Evolutionary conservation across 106 monocot genomes (phyloP).

Genomic region (Hemerocallis citrina): DNA sequence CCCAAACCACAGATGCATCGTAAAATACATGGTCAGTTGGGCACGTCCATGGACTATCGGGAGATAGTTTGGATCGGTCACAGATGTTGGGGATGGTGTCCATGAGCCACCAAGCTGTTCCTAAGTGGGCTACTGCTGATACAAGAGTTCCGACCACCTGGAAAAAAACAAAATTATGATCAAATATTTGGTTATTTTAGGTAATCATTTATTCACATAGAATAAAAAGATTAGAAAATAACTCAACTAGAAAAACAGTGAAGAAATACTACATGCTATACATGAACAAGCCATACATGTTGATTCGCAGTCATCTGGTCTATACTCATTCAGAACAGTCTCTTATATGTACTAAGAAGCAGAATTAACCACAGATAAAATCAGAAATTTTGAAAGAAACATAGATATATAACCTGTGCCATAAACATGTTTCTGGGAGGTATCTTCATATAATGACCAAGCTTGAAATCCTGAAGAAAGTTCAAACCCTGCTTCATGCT

Average conservation of each 20-base stretch:
- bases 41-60: conserved; percentile 30
- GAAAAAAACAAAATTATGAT: neutral
- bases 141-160: conserved; percentile 30
- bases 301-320: too few relatives aligned
- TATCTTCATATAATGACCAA: conserved; percentile 52
- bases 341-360: neutral
- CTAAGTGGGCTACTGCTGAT: conserved; percentile 11
- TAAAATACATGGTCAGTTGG: conserved; percentile 25
- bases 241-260: too few relatives aligned
- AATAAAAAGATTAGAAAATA: too few relatives aligned
- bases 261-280: too few relatives aligned
- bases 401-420: conserved; percentile 18
- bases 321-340: too few relatives aligned
- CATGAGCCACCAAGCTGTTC: conserved; percentile 27
- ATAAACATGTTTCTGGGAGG: conserved; percentile 46
- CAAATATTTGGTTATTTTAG: too few relatives aligned
- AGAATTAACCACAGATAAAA: neutral
- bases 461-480: conserved; percentile 41
- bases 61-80: neutral
- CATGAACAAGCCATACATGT: too few relatives aligned
- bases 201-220: too few relatives aligned
- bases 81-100: conserved; percentile 25
- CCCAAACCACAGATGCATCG: conserved; percentile 28
- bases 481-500: conserved; percentile 33
- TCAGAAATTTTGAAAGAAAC: neutral